Evolutionary conservation across 805 yeast species (phyloP).

Genomic region (Candida wancherniae): DNA sequence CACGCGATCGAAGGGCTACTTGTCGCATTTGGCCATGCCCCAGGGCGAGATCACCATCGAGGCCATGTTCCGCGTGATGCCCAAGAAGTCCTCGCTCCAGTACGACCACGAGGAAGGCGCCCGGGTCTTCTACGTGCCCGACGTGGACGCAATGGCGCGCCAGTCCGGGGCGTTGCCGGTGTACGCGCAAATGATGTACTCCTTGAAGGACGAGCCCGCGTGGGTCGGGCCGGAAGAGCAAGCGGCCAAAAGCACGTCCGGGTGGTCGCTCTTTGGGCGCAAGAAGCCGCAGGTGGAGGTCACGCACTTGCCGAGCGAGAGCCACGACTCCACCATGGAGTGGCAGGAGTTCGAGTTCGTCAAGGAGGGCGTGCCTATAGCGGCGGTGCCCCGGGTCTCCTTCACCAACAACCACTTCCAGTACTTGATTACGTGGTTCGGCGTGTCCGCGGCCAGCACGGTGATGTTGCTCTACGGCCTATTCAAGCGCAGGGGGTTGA

Average conservation of each 20-base stretch:
- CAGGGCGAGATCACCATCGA: constrained; percentile 64
- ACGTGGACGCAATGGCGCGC: constrained; percentile 74
- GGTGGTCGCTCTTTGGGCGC: constrained; percentile 10
- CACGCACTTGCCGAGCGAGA: constrained; percentile 18
- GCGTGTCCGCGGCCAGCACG: constrained; percentile 69
- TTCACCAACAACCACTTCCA: constrained; percentile 87
- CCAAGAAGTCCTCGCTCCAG: constrained; percentile 58
- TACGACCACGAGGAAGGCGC: constrained; percentile 65
- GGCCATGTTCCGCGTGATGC: constrained; percentile 69
- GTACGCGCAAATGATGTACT: constrained; percentile 69
- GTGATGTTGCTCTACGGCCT: constrained; percentile 48
- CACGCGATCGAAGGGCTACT: constrained; percentile 41
- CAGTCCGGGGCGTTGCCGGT: constrained; percentile 65
- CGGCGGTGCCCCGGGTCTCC: constrained; percentile 73
- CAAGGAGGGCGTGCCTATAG: constrained; percentile 86
- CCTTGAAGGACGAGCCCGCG: constrained; percentile 60
- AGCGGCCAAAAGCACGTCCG: constrained; percentile 6
- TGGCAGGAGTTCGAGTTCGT: constrained; percentile 51
- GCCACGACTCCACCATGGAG: constrained; percentile 31
- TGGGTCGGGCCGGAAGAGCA: constrained; percentile 23
- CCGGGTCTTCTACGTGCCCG: constrained; percentile 72
- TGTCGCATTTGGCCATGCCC: constrained; percentile 71
- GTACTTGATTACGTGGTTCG: constrained; percentile 93
- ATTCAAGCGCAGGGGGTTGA: constrained; percentile 25
- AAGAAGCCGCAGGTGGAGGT: constrained; percentile 7